Evolutionary conservation across 164 flowering plant genomes (phyloP).

Genomic region (Umbilicus rupestris): DNA sequence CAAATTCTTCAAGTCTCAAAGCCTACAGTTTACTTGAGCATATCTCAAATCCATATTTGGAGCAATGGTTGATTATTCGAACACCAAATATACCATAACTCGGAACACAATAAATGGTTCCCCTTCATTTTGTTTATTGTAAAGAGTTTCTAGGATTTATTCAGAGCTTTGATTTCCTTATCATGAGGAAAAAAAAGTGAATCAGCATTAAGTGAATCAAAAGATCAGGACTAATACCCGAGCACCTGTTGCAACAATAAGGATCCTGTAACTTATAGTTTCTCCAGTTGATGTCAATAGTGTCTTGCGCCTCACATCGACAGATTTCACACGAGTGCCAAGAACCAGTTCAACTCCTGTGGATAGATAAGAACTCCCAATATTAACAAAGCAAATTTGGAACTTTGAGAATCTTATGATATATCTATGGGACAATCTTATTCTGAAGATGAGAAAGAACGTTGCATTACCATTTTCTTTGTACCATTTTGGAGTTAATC

Average conservation of each 20-base stretch:
- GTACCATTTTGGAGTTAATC: conserved; percentile 90
- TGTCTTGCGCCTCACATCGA: conserved; percentile 83
- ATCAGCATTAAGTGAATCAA: conserved; percentile 1
- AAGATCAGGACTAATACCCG: conserved; percentile 61
- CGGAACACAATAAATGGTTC: neutral
- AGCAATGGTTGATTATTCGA: neutral
- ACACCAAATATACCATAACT: neutral
- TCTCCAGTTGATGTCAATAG: conserved; percentile 81
- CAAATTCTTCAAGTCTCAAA: conserved; percentile 92
- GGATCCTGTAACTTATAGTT: conserved; percentile 82
- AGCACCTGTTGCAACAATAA: conserved; percentile 97
- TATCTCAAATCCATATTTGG: neutral
- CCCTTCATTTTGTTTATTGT: neutral
- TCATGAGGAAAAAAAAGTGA: neutral
- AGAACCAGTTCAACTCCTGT: conserved; percentile 89
- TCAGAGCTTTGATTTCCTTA: neutral
- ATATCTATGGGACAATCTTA: neutral
- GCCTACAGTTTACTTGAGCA: conserved; percentile 34
- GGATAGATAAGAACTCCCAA: neutral
- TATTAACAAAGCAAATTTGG: neutral
- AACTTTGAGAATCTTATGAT: neutral
- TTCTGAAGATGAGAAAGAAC: neutral
- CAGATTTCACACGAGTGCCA: conserved; percentile 82
- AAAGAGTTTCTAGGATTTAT: neutral
- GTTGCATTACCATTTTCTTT: conserved; percentile 66